These are phyloP conservation scores for Didymellaceae sp. DNA, from an alignment of 2,329 filamentous ascomycete species.

Conservation along the genomic window DNA sequence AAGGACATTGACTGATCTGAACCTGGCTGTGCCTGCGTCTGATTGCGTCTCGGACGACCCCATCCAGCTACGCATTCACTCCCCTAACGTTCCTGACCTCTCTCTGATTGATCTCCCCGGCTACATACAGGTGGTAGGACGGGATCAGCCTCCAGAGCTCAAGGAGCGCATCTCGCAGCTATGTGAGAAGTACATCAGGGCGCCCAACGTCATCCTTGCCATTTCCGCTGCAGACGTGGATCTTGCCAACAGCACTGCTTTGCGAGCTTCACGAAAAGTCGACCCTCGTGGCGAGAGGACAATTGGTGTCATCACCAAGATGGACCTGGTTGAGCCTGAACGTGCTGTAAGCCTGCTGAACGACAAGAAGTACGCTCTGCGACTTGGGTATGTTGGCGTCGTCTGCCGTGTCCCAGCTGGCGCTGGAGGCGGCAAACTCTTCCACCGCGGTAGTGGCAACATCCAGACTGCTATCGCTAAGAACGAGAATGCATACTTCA, in stretches of 20 bases:
- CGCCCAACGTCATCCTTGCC: constrained; percentile 94
- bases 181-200: constrained; percentile 97
- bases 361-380: constrained; percentile 90
- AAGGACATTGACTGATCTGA: constrained; percentile 91
- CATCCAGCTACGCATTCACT: constrained; percentile 94
- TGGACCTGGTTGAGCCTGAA: constrained; percentile 90
- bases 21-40: constrained; percentile 85
- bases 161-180: constrained; percentile 96
- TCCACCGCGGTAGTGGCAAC: constrained; percentile 81
- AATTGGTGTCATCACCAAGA: constrained; percentile 98
- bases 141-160: constrained; percentile 86
- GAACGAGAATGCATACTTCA: constrained; percentile 89
- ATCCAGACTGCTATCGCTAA: constrained; percentile 81
- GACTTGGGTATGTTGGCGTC: constrained; percentile 96
- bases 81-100: constrained; percentile 91
- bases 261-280: constrained; percentile 87
- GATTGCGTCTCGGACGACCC: constrained; percentile 97
- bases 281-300: constrained; percentile 94
- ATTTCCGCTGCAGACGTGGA: constrained; percentile 98
- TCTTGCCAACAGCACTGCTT: constrained; percentile 91
- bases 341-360: constrained; percentile 79
- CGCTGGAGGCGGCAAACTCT: constrained; percentile 69
- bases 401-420: constrained; percentile 79
- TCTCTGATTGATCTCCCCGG: constrained; percentile 96
- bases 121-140: constrained; percentile 94